Conservation (phyloP, 2,329 filamentous ascomycete species). For the Xylariaceae sp. region DNA sequence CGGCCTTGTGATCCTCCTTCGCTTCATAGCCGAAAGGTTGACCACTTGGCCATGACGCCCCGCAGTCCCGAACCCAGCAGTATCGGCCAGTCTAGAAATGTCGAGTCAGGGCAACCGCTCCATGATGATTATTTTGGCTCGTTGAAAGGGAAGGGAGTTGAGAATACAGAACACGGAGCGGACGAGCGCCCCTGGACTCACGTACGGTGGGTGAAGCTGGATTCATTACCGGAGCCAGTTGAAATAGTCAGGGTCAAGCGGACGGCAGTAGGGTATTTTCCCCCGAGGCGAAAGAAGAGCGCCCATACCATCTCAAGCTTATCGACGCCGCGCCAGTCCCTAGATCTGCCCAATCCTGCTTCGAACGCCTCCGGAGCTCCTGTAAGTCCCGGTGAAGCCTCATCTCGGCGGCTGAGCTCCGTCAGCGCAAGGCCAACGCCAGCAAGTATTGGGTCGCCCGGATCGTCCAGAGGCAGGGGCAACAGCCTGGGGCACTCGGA, state of each 20-base stretch:
- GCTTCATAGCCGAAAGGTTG: conserved; percentile 37
- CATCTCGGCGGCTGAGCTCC: conserved; percentile 29
- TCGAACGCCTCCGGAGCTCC: conserved; percentile 24
- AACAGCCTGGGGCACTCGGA: conserved; percentile 28
- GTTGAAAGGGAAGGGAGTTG: conserved; percentile 30
- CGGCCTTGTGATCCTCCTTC: conserved; percentile 55
- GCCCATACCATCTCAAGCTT: conserved; percentile 57
- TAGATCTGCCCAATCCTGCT: conserved; percentile 49
- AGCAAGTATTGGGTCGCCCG: conserved; percentile 24
- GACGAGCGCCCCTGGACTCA: conserved; percentile 71
- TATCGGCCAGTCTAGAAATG: conserved; percentile 13
- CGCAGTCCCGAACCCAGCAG: conserved; percentile 27
- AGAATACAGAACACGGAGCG: conserved; percentile 36
- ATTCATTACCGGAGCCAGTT: conserved; percentile 61
- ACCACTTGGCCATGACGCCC: conserved; percentile 49
- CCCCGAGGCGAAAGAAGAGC: conserved; percentile 84
- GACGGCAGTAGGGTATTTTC: conserved; percentile 82
- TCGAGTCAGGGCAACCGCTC: conserved; percentile 22
- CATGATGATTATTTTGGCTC: conserved; percentile 40
- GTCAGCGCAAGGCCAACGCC: conserved; percentile 22
- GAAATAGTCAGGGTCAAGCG: conserved; percentile 83
- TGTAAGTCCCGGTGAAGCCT: conserved; percentile 28
- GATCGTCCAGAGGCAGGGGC: conserved; percentile 27
- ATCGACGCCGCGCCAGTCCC: conserved; percentile 62
- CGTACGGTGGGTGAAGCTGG: conserved; percentile 81